Percentiles rank a stretch among this genome's conserved stretches.
These are phyloP conservation scores for Ciborinia camelliae DNA, from an alignment of 2,329 filamentous ascomycete genomes.

Conservation along the genomic window DNA sequence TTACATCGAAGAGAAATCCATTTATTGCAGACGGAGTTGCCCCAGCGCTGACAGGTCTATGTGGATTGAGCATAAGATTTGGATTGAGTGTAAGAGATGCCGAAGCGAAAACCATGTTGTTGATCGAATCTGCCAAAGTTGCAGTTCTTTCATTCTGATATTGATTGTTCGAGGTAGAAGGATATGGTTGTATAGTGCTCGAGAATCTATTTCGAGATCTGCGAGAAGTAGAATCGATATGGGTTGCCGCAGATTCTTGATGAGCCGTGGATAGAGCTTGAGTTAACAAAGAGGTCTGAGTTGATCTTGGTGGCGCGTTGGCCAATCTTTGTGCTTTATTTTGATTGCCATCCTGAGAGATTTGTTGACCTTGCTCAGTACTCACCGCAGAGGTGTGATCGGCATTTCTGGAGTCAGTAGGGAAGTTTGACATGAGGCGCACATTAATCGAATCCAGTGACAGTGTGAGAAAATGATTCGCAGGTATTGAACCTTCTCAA, in stretches of 20 bases:
- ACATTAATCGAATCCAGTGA: conserved; percentile 37
- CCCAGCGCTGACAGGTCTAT: conserved; percentile 23
- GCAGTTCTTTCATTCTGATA: conserved; percentile 24
- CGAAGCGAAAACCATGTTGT: conserved; percentile 26
- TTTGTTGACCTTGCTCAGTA: conserved; percentile 29
- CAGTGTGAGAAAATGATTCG: conserved; percentile 36
- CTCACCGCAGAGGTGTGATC: conserved; percentile 35
- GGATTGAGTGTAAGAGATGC: conserved; percentile 18
- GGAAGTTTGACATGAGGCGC: conserved; percentile 38
- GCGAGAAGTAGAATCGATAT: neutral
- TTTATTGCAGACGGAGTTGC: conserved; percentile 22
- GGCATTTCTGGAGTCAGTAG: conserved; percentile 38
- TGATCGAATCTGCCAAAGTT: neutral
- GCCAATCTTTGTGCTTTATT: conserved; percentile 27
- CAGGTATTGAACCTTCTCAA: conserved; percentile 30
- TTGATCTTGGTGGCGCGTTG: conserved; percentile 23
- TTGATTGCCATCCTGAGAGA: conserved; percentile 28
- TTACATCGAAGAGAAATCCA: conserved; percentile 26
- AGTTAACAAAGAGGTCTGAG: conserved; percentile 32
- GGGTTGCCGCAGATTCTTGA: conserved; percentile 7
- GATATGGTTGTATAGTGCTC: neutral
- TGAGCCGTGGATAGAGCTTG: conserved; percentile 31
- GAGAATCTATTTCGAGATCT: conserved; percentile 11
- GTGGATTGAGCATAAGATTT: conserved; percentile 17
- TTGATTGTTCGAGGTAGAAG: conserved; percentile 16